Evolutionary conservation across 1,284 basidiomycete species (phyloP).

Genomic region (Ustilago sp.): DNA sequence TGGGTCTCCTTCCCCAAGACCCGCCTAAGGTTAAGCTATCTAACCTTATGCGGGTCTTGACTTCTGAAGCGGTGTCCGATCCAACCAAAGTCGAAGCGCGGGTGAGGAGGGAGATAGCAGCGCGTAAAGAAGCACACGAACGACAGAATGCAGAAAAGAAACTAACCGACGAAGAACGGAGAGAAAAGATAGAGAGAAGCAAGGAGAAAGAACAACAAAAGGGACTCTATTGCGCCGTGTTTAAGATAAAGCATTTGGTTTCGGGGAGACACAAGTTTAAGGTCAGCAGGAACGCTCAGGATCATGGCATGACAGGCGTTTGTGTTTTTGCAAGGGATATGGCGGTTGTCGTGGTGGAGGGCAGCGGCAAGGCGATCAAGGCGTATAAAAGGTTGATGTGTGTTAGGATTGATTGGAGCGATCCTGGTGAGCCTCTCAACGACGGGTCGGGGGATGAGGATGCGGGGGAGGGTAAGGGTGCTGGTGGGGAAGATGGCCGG

Average conservation of each 20-base stretch:
- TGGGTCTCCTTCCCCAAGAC: slow-evolving; percentile 95
- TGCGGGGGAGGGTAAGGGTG: slow-evolving; percentile 17
- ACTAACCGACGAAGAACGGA: slow-evolving; percentile 87
- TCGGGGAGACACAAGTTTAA: slow-evolving; percentile 96
- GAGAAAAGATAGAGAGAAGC: slow-evolving; percentile 80
- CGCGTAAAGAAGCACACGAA: slow-evolving; percentile 87
- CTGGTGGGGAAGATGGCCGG: not conserved
- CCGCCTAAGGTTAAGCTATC: slow-evolving; percentile 94
- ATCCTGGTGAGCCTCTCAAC: slow-evolving; percentile 76
- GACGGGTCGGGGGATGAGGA: slow-evolving; percentile 63
- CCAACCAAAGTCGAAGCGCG: slow-evolving; percentile 96
- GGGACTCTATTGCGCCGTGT: slow-evolving; percentile 86
- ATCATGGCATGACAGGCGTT: slow-evolving; percentile 85
- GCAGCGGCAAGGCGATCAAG: slow-evolving; percentile 84
- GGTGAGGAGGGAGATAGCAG: slow-evolving; percentile 90
- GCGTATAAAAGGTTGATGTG: slow-evolving; percentile 90
- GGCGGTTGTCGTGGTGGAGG: slow-evolving; percentile 92
- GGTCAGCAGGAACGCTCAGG: slow-evolving; percentile 93
- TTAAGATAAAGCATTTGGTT: slow-evolving; percentile 86
- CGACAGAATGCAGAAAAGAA: slow-evolving; percentile 90
- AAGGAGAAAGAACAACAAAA: slow-evolving; percentile 77
- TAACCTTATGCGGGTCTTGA: slow-evolving; percentile 97
- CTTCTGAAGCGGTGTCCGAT: slow-evolving; percentile 94
- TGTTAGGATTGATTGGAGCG: slow-evolving; percentile 92
- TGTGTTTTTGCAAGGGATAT: slow-evolving; percentile 90